Conservation (phyloP, 2,329 filamentous ascomycete genomes). For the Phaeosphaeria sp. region DNA sequence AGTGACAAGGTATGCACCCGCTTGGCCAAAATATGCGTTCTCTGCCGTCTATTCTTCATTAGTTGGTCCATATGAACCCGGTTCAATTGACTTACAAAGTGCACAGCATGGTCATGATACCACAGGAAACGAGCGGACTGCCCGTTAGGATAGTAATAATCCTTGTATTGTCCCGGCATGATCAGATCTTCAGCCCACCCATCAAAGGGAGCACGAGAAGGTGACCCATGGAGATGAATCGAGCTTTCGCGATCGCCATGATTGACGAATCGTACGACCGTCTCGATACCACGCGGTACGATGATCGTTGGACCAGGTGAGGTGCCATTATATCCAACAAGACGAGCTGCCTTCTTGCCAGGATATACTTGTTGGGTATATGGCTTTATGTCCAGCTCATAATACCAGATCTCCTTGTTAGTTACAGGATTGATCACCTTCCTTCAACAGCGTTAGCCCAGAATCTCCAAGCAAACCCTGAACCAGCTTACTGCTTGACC, state of each 20-base stretch:
- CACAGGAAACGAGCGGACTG: conserved; percentile 61
- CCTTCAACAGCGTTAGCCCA: neutral
- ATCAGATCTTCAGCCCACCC: conserved; percentile 63
- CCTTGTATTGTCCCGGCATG: conserved; percentile 59
- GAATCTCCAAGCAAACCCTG: neutral
- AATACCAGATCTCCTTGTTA: conserved; percentile 52
- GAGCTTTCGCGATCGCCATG: conserved; percentile 53
- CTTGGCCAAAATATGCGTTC: conserved; percentile 65
- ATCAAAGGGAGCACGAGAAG: conserved; percentile 54
- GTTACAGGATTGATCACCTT: conserved; percentile 34
- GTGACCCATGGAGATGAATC: conserved; percentile 63
- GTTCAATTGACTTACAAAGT: conserved; percentile 19
- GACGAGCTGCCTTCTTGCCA: conserved; percentile 46
- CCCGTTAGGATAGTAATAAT: conserved; percentile 66
- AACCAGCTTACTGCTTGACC: conserved; percentile 46
- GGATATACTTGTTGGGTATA: conserved; percentile 54
- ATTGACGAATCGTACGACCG: conserved; percentile 62
- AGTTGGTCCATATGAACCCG: conserved; percentile 12
- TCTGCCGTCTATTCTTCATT: conserved; percentile 51
- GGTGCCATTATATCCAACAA: conserved; percentile 62
- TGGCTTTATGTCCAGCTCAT: conserved; percentile 51
- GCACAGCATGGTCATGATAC: conserved; percentile 59
- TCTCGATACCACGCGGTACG: conserved; percentile 56
- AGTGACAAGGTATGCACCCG: conserved; percentile 62
- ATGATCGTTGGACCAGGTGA: conserved; percentile 61